Base-by-base conservation (phyloP, 2,329 filamentous ascomycete genomes). In the Nigrospora oryzae region DNA sequence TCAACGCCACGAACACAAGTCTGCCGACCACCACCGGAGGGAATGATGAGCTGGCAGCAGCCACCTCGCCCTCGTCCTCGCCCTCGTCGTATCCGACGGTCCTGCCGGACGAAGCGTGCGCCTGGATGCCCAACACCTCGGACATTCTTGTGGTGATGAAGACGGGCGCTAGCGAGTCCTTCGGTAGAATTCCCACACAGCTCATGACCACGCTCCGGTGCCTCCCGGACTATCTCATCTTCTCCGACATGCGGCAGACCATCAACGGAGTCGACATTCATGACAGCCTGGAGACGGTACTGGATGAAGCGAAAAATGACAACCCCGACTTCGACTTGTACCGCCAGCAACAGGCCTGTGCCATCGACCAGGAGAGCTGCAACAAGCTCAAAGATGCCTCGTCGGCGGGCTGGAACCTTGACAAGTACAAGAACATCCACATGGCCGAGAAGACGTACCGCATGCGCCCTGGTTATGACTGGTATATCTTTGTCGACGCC, bases 401-500 rank as follows among this genome's bases (percentile, higher is more conserved):
- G 33, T 34, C 53, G n/a, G 61, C 67, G 17, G 67, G 66, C 2
- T 81, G 76, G 77, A 66, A 63, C 15, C 58, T 81, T 35, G 77
- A 81, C 63, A 80, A 79, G 61, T 81, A 78, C 63, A 81, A 81
- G 60, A 79, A 78, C 56, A 63, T 79, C 38, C 76, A 79, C 55
- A 78, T 80, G 56, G 70, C 75, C 12, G 70, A 77, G 58, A 75
- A 77, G 60, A 59, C 72, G 1, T 79, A 70, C 52, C 54, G 60
- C 19, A 59, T 73, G 58, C 67, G 70, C 10, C 75, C 76, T 11
- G 55, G 66, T 46, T 70, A 70, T 46, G 72, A 79, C 51, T 81
- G 77, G 77, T 81, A 78, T 53, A 56, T 81, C 13, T 80, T 77
- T 49, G 66, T 80, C 49, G 77, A 81, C 43, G 73, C 74, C 41